Evolutionary conservation across 768 basidiomycete genomes (phyloP).

Genomic region (Favolaschia claudopus): DNA sequence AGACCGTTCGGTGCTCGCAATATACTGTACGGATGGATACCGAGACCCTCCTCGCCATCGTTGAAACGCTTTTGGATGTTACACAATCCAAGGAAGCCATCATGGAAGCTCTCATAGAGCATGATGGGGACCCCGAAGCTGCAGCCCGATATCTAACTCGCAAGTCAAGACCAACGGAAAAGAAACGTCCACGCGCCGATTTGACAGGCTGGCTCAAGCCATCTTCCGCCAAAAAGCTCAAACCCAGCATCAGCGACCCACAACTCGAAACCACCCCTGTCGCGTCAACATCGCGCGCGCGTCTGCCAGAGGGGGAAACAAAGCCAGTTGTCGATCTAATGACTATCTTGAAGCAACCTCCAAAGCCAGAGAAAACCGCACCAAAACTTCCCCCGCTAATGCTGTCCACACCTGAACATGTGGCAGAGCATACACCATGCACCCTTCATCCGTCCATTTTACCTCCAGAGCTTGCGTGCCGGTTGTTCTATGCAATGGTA

Average conservation of each 20-base stretch:
- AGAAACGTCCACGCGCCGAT: conserved; percentile 60
- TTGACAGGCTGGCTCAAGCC: conserved; percentile 65
- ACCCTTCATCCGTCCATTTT: conserved; percentile 75
- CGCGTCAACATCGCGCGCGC: conserved; percentile 14
- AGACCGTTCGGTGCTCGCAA: neutral
- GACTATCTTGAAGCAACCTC: conserved; percentile 62
- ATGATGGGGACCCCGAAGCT: conserved; percentile 61
- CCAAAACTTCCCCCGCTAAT: conserved; percentile 64
- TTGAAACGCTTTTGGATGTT: conserved; percentile 62
- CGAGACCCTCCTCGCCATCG: conserved; percentile 71
- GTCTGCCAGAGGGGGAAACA: no score
- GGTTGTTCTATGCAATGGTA: conserved; percentile 77
- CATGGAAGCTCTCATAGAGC: conserved; percentile 64
- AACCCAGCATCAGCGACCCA: neutral
- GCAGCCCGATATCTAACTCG: conserved; percentile 53
- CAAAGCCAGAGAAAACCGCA: conserved; percentile 41
- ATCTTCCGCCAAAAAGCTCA: conserved; percentile 29
- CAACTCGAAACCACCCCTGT: neutral
- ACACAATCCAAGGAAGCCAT: conserved; percentile 45
- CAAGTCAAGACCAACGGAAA: conserved; percentile 31
- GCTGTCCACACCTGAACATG: conserved; percentile 67
- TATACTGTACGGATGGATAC: conserved; percentile 53
- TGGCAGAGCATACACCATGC: conserved; percentile 76
- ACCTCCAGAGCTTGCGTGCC: conserved; percentile 78
- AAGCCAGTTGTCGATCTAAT: conserved; percentile 57